These are phyloP conservation scores for Cyclotella atomus DNA, from an alignment of 108 stramenopile species.

Conservation along the genomic window DNA sequence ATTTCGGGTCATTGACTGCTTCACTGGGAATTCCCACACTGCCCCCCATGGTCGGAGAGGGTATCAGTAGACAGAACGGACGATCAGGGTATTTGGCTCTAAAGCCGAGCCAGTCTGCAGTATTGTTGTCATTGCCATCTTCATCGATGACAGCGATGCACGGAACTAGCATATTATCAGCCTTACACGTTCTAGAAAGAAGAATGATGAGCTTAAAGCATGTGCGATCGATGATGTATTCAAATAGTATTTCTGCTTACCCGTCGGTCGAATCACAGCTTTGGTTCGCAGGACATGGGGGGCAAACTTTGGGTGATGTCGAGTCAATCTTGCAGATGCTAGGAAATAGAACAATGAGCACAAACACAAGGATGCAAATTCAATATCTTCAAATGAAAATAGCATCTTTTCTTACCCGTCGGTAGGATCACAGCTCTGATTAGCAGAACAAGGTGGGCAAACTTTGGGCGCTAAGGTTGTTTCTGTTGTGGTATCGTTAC, in stretches of 20 bases:
- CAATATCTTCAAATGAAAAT: background rate
- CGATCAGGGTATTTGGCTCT: background rate
- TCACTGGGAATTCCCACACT: background rate
- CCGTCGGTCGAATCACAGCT: no score
- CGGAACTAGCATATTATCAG: background rate
- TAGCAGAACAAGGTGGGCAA: background rate
- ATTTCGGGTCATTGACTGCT: background rate
- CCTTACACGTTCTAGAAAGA: background rate
- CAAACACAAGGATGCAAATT: no score
- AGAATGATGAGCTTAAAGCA: no score
- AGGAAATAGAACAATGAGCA: no score
- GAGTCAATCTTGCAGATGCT: no score
- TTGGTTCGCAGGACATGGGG: no score
- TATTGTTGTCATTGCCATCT: background rate
- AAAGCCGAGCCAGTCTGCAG: background rate
- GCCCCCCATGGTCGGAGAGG: background rate
- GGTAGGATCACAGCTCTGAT: background rate
- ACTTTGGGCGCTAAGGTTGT: no score
- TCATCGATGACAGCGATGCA: conserved; percentile 10
- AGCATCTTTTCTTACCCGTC: background rate
- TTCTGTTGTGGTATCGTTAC: background rate
- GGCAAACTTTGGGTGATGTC: no score
- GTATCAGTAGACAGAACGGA: conserved; percentile 8
- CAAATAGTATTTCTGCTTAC: no score
- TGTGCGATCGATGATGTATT: no score